Base-by-base conservation (phyloP, 331 rosid genomes). In the Phaseolus coccineus region DNA sequence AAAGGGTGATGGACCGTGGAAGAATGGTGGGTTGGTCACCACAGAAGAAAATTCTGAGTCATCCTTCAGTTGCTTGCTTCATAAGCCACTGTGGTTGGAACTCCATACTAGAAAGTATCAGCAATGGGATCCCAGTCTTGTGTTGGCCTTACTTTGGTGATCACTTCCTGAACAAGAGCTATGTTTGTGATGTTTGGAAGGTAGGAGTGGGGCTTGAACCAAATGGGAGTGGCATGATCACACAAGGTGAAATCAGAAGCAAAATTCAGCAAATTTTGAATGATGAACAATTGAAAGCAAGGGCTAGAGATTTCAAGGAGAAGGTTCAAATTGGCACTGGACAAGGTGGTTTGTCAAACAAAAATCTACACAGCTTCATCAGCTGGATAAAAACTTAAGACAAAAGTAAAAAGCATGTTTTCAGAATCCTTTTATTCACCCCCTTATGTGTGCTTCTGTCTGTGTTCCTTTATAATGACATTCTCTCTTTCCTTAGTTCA, bases 61-160 rank as follows among this genome's bases (percentile, higher is more conserved):
- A 92, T 81, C 79, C 88, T 73, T 82, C 96, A 0, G 66, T 90
- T 51, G 92, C 90, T 85, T 90, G 93, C 89, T 92, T 92, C 80
- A 1, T 88, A 72, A 92, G 91, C 55, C 97, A 92, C 12, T 92
- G 93, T 30, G 97, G 93, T 63, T 92, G 97, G 97, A 91, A 91
- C 80, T 91, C 97, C 2, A 85, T 81, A 0, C 13, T 90, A 30
- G 97, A 92, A 66, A 86, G 96, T 77, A 62, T 87, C 4, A 40
- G 82, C 84, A 89, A 77, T 74, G 97, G 91, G 15, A 52, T 90
- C 12, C 92, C 90, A 25, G 71, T 88, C 30, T 44, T 90, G 85
- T 90, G 97, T 19, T 92, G 94, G 97, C 97, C 97, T 13, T 85
- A 85, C 57, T 87, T 87, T 59, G 93, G 91, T 4, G 93, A 92